phyloP scores from a whole-genome alignment of 2,329 filamentous ascomycete species.

The Fusarium albidum region DNA sequence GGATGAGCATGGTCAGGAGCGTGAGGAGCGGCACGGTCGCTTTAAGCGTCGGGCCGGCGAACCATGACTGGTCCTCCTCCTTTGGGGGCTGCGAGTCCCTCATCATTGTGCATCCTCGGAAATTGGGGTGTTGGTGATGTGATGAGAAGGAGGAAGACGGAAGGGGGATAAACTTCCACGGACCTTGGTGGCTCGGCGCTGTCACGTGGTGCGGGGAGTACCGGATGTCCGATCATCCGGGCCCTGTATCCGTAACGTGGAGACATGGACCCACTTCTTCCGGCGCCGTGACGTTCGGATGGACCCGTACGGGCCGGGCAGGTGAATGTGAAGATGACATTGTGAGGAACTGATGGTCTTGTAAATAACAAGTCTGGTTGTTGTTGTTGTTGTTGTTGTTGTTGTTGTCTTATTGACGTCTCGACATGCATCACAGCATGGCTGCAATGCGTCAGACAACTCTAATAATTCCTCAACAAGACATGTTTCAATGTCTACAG shows the following conservation, averaged over 20 bases:
- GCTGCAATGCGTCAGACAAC: no score
- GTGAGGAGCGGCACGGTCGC: conserved; percentile 24
- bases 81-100: neutral
- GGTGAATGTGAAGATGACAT: no score
- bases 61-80: conserved; percentile 10
- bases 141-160: neutral
- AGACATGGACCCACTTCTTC: conserved; percentile 9
- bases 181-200: conserved; percentile 17
- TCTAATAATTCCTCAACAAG: no score
- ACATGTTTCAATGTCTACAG: no score
- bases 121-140: neutral
- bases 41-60: conserved; percentile 24
- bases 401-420: no score
- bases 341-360: no score
- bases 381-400: no score
- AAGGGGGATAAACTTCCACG: neutral
- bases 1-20: conserved; percentile 27
- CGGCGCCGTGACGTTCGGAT: conserved; percentile 1
- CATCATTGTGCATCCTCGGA: conserved; percentile 24
- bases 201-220: conserved; percentile 26
- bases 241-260: neutral
- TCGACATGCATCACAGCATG: no score
- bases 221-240: conserved; percentile 15
- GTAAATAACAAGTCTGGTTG: no score
- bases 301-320: no score